Evolutionary conservation across 768 basidiomycete species (phyloP), one percentile per base, ranked within the genome.

Genomic region (Heimioporus sp.): DNA sequence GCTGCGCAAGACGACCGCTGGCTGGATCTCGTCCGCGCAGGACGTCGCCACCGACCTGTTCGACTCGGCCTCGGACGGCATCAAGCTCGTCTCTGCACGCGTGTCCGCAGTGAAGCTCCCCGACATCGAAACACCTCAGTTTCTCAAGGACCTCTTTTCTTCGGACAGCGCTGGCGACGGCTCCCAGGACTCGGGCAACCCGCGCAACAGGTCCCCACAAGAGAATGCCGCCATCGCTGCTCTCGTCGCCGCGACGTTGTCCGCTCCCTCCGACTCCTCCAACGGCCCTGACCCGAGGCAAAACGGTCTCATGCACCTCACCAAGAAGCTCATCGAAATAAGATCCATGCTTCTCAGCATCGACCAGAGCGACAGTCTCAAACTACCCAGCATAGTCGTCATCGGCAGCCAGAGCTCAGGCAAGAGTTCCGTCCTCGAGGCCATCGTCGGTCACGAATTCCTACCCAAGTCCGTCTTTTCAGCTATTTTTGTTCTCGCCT

Each of bases 321-420:
- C 97, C 2, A 80, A 80, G 66, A 98, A 96, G 65, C 82, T 99
- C 52, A 99, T 99, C 65, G 95, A 95, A 71, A 97, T 99, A 63
- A 76, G 97, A 51, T 87, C 79, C 55, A 95, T 98, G 80, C 76
- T 99, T n/a, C 76, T 98, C 20, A 88, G 90, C 62, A 95, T 98
- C 49, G 97, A 98, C 71, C 93, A 98, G 70, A 93, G 87, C 57
- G 96, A 98, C 58, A 82, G 87, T 8, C 79, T 99, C 59, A 98
- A 94, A 62, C 75, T 99, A 17, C 97, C 97, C 2, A 96, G 93
- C 61, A 98, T 99, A 55, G 97, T 98, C 39, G 97, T 98, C 43
- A 90, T 99, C 56, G 97, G 97, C 11, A 96, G 92, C 68, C 97
- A 99, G 74, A 97, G 94, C 69, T 95, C 92, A 2, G 97, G 97